These are phyloP conservation scores for Cyberlindnera meyerae DNA, from an alignment of 805 yeast genomes.

Conservation along the genomic window DNA sequence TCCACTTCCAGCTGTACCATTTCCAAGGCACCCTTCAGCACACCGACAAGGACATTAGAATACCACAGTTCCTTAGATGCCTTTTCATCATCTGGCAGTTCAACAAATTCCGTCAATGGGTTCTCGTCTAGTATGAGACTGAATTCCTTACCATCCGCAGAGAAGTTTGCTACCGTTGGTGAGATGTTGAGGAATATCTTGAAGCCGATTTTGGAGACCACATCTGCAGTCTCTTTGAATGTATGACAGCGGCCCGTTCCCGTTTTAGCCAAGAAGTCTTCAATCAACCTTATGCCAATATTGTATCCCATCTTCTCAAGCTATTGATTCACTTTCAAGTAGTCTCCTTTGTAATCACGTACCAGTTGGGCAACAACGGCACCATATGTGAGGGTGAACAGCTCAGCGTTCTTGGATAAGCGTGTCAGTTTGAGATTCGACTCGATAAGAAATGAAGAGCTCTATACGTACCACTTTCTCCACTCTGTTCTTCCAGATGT, in stretches of 20 bases:
- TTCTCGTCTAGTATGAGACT: constrained; percentile 73
- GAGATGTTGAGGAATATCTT: constrained; percentile 79
- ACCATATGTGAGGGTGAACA: constrained; percentile 93
- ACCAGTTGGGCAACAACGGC: constrained; percentile 89
- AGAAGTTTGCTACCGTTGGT: constrained; percentile 75
- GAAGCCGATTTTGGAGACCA: constrained; percentile 82
- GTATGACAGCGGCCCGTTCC: constrained; percentile 78
- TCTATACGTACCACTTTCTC: constrained; percentile 72
- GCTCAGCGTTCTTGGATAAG: constrained; percentile 67
- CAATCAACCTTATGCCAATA: constrained; percentile 86
- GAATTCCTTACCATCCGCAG: constrained; percentile 69
- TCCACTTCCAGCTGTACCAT: constrained; percentile 96
- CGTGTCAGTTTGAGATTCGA: constrained; percentile 3
- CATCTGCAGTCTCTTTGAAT: constrained; percentile 83
- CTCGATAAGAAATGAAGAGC: neutral
- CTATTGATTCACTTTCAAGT: constrained; percentile 73
- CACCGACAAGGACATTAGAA: constrained; percentile 85
- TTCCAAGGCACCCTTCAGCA: constrained; percentile 83
- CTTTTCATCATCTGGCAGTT: constrained; percentile 76
- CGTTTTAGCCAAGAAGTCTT: constrained; percentile 86
- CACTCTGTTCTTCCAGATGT: constrained; percentile 82
- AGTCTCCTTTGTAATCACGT: constrained; percentile 73
- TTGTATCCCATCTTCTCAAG: constrained; percentile 92
- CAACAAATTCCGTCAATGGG: constrained; percentile 93
- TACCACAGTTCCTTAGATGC: constrained; percentile 81